These are phyloP conservation scores for Cutaneotrichosporon sp. DNA, from an alignment of 1,284 basidiomycete species.

Conservation along the genomic window DNA sequence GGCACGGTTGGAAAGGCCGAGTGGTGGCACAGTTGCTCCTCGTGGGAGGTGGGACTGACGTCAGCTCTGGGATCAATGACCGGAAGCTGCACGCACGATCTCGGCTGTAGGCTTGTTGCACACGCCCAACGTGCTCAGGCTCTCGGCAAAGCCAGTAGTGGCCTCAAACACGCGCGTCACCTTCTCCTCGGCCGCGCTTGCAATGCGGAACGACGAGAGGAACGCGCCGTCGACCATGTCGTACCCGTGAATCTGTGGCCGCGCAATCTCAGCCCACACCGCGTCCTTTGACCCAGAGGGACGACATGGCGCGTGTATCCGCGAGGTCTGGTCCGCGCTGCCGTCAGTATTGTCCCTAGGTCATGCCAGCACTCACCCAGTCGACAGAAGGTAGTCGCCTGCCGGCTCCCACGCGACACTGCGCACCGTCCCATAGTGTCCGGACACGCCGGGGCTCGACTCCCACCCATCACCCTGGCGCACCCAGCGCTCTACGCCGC, in stretches of 20 bases:
- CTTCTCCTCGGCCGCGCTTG: constrained; percentile 89
- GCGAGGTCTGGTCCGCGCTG: constrained; percentile 84
- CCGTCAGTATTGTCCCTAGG: not conserved
- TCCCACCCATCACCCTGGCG: constrained; percentile 62
- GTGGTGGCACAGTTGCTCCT: constrained; percentile 72
- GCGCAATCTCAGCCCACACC: constrained; percentile 80
- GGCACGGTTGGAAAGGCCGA: constrained; percentile 71
- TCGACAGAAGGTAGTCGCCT: constrained; percentile 79
- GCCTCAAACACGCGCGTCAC: constrained; percentile 88
- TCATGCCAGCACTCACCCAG: constrained; percentile 62
- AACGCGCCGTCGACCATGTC: constrained; percentile 81
- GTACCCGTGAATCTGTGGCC: constrained; percentile 94
- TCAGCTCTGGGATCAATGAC: not conserved
- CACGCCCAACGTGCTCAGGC: constrained; percentile 57
- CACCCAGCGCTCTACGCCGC: constrained; percentile 84
- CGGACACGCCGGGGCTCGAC: constrained; percentile 73
- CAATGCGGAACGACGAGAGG: constrained; percentile 72
- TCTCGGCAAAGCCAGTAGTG: constrained; percentile 71
- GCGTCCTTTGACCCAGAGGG: constrained; percentile 22
- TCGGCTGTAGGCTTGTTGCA: constrained; percentile 19
- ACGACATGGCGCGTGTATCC: constrained; percentile 68
- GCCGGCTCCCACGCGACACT: constrained; percentile 79
- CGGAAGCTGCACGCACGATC: constrained; percentile 14
- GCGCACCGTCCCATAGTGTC: constrained; percentile 76
- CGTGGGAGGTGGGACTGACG: constrained; percentile 37